Conservation (phyloP, 345 rosid species). For the Aurinia saxatilis region DNA sequence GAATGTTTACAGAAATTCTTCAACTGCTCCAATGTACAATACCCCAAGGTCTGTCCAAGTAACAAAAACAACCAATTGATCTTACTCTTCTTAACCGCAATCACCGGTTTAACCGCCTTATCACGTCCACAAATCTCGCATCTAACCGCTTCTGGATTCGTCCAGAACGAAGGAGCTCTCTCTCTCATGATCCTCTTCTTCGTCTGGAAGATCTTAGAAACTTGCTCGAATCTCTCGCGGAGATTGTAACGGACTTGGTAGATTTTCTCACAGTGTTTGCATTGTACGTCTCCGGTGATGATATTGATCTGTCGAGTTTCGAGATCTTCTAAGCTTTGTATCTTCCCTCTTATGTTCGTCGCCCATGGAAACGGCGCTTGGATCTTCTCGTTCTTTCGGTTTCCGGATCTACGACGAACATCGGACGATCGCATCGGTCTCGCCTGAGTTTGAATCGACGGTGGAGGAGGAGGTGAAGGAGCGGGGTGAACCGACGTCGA, state of each 20-base stretch:
- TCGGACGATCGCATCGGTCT: background rate
- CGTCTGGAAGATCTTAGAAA: slow-evolving; percentile 28
- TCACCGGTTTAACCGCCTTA: slow-evolving; percentile 51
- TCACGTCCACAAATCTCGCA: slow-evolving; percentile 51
- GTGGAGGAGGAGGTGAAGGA: background rate
- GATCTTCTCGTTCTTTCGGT: slow-evolving; percentile 29
- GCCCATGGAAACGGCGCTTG: slow-evolving; percentile 69
- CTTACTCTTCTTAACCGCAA: slow-evolving; percentile 36
- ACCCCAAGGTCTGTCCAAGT: slow-evolving; percentile 60
- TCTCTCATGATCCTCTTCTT: slow-evolving; percentile 44
- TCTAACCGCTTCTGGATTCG: slow-evolving; percentile 33
- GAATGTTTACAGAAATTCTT: slow-evolving; percentile 88
- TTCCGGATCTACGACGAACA: slow-evolving; percentile 5
- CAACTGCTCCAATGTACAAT: slow-evolving; percentile 63
- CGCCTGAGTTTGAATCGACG: background rate
- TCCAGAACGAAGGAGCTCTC: slow-evolving; percentile 61
- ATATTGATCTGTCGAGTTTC: slow-evolving; percentile 25
- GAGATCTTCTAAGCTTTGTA: slow-evolving; percentile 37
- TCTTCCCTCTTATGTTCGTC: slow-evolving; percentile 39
- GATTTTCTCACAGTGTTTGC: slow-evolving; percentile 54
- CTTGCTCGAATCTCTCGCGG: slow-evolving; percentile 39
- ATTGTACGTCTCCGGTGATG: slow-evolving; percentile 50
- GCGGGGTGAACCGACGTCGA: background rate
- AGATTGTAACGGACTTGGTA: slow-evolving; percentile 46
- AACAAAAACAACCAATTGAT: slow-evolving; percentile 90